These are phyloP conservation scores for Coniferiporia sulphurascens DNA, from an alignment of 1,284 basidiomycete genomes.

Conservation along the genomic window DNA sequence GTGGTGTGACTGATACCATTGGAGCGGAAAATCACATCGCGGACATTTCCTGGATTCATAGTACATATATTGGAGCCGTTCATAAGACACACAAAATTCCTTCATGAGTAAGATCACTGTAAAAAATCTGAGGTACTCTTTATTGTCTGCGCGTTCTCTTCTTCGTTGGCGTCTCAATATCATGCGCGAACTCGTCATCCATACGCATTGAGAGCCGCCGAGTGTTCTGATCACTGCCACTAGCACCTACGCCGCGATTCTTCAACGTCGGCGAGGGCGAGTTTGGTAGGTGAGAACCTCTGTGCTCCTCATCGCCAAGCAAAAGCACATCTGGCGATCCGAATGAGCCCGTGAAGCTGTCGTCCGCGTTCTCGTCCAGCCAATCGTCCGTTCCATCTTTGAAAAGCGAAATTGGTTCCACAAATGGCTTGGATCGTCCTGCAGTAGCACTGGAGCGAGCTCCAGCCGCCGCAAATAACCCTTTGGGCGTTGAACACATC, in stretches of 20 bases:
- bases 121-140: neutral
- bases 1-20: too few species aligned
- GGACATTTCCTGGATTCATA: too few species aligned
- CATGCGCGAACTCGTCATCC: neutral
- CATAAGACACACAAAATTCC: too few species aligned
- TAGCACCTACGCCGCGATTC: neutral
- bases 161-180: slow-evolving; percentile 13
- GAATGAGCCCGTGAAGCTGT: slow-evolving; percentile 15
- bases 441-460: too few species aligned
- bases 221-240: neutral
- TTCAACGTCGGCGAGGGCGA: neutral
- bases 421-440: too few species aligned
- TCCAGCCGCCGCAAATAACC: too few species aligned
- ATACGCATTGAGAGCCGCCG: neutral
- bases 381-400: neutral
- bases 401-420: neutral
- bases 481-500: too few species aligned
- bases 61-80: too few species aligned
- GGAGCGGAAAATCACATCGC: too few species aligned
- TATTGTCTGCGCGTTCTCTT: neutral
- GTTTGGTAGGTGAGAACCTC: neutral
- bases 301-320: neutral
- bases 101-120: too few species aligned
- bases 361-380: slow-evolving; percentile 16
- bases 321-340: slow-evolving; percentile 10